These are phyloP conservation scores for Leccinum olivaceopallidum DNA, from an alignment of 768 basidiomycete species.

Conservation along the genomic window DNA sequence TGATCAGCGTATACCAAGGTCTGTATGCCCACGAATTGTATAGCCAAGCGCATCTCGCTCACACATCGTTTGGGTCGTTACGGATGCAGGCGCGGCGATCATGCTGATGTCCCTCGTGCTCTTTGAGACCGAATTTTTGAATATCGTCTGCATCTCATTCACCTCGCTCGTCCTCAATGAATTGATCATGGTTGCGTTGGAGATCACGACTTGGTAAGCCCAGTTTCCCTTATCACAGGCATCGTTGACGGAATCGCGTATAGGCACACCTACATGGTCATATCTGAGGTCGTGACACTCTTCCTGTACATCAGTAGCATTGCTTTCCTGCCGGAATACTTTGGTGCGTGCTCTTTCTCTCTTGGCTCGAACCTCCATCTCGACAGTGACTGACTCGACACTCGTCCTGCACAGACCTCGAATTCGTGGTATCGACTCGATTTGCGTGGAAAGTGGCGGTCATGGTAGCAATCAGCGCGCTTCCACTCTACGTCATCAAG, in stretches of 20 bases:
- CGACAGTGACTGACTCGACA: background rate
- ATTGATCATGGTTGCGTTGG: slow-evolving; percentile 97
- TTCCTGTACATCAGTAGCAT: slow-evolving; percentile 90
- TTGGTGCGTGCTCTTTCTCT: slow-evolving; percentile 59
- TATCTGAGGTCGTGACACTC: slow-evolving; percentile 87
- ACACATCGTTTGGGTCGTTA: background rate
- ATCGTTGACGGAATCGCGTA: background rate
- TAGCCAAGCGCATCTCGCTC: background rate
- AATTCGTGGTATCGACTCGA: slow-evolving; percentile 83
- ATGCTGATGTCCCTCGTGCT: slow-evolving; percentile 97
- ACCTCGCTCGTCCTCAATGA: slow-evolving; percentile 95
- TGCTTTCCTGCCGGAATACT: slow-evolving; percentile 93
- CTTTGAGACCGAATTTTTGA: slow-evolving; percentile 96
- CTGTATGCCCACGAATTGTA: slow-evolving; percentile 2
- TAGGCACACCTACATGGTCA: slow-evolving; percentile 95
- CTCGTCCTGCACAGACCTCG: slow-evolving; percentile 61
- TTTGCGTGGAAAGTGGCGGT: slow-evolving; percentile 96
- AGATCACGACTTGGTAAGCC: slow-evolving; percentile 93
- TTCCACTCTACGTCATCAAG: slow-evolving; percentile 92
- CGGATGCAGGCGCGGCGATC: slow-evolving; percentile 79
- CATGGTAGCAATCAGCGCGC: slow-evolving; percentile 91
- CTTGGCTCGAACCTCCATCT: background rate
- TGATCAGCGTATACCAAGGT: slow-evolving; percentile 99
- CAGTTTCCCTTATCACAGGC: background rate
- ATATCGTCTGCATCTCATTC: slow-evolving; percentile 98